Evolutionary conservation across 2,329 filamentous ascomycete genomes (phyloP), one percentile per base, ranked within the genome.

Genomic region (Alternaria alternata): DNA sequence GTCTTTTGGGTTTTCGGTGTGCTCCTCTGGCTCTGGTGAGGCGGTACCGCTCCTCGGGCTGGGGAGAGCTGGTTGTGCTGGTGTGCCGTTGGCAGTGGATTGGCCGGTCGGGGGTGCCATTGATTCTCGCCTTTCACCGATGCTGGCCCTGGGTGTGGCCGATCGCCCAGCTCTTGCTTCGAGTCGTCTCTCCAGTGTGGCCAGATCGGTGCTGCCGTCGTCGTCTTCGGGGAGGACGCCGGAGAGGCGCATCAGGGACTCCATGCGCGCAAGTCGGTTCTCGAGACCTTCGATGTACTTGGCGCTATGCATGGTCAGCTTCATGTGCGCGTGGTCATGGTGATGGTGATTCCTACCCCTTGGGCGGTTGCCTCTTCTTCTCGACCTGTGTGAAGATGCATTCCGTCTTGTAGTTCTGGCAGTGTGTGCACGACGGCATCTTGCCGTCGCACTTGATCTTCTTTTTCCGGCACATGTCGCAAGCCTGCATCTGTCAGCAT

Each of bases 371-470:
- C 60, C 95, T 88, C 85, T 99, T 99, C 88, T 99, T 99, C 83
- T 99, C 95, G 38, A 98, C 94, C 77, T 97, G 93, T 0, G 95
- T 98, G 76, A 98, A 98, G 70, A 97, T 88, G 79, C 94, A 99
- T 72, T 97, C 93, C 5, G 94, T 97, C 85, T 97, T 97, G 84
- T 97, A 97, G 79, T 97, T 98, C 78, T 91, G 91, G 79, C 94
- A 99, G 80, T 98, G 95, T 7, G 92, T 94, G 80, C 95, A 99
- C 62, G 93, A 89, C 38, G 95, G 94, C 81, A 96, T 88, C 81
- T 96, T 97, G 68, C 95, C 94, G 76, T 98, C 95, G 80, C 94
- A 98, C 82, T 98, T 98, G 81, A 98, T 95, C 85, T 94, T 97
- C 81, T 90, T 90, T 82, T 96, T 97, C 71, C 94, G 87, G 78